Evolutionary conservation across 495 filamentous ascomycete genomes (phyloP), one percentile per base, ranked within the genome.

Genomic region (Hypoxylon perforatum): DNA sequence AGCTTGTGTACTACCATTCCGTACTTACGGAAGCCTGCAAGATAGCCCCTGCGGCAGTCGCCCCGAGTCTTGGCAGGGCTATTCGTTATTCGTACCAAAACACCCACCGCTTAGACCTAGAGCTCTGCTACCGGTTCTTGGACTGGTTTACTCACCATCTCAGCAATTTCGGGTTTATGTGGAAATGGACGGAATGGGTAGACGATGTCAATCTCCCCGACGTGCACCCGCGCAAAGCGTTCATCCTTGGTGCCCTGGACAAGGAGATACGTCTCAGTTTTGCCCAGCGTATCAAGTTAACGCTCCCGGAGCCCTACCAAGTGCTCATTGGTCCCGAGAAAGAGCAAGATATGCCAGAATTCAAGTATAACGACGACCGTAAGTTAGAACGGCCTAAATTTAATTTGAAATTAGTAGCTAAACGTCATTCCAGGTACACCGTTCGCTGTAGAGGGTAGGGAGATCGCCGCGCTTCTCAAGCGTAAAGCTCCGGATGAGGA

Each of bases 161-260:
- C 67, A 97, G 93, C 76, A 99, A 99, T 78, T 99, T 98, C 71
- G 95, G 96, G 38, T 99, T 98, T 71, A 95, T 96, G 3, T 99
- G 95, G 95, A 98, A 98, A 79, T 99, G 95, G 95, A 90, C 90
- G 17, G 95, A 99, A 79, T 99, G 95, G 95, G 86, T 91, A 57
- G 92, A 96, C 38, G 92, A 98, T 77, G 85, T 97, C 15, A 85
- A 87, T 10, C 86, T 94, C 21, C 83, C 92, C 0, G 77, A 87
- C 41, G 77, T 95, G 15, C 88, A 97, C 74, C 93, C 95, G 10
- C 90, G 90, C 74, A 97, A 97, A 79, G 90, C 94, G 4, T 97
- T 98, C 76, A 96, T 99, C 42, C 76, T 86, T 18, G 95, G 93
- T 9, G 87, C 92, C 9, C 80, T 99, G 46, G 96, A 99, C 76